Base-by-base conservation (phyloP, 306 rosid species). In the Canavalia ensiformis region DNA sequence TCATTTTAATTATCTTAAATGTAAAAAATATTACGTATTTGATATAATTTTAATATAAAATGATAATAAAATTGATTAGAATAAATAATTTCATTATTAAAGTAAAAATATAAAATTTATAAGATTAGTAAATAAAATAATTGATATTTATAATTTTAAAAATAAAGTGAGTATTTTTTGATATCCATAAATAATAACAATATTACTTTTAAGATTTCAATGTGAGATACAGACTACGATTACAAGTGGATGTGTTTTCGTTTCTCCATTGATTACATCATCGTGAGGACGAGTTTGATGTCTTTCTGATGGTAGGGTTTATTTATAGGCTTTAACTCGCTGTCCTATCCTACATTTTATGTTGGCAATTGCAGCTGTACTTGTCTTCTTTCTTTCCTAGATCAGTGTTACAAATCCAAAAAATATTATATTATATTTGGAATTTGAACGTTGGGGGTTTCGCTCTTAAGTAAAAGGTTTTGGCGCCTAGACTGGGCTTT, bases 201-300 rank as follows among this genome's bases (percentile, higher is more conserved):
- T 37, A 12, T 2, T 7, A 39, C n/a, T 6, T 65, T 65, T 39
- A 41, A 37, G 29, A 46, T 29, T 3, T 29, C 1, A 1, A 4
- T 29, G 57, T 2, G 10, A 46, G 41, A 76, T 10, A 83, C 69
- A 76, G 65, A 29, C 5, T 54, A 54, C 46, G 30, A 72, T 83
- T 83, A 29, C 72, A 72, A 1, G 5, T 0, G 13, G 1, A 35
- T 84, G 83, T 2, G 87, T 78, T 84, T 78, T 72, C 87, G 9
- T 0, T 0, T 30, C 25, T 0, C 46, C 3, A 84, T 84, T 84
- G 87, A 84, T 3, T 84, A 78, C 81, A 72, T 57, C 33, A 39
- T n/a, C 62, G 87, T 84, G 78, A 81, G 87, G 81, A 78, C 4
- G 47, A 11, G 4, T 69, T 78, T 78, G 75, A 78, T 39, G 31